Percentiles rank a stretch among this genome's conserved stretches.
phyloP scores from a whole-genome alignment of 2,329 filamentous ascomycete species.

The Didymella sp. region DNA sequence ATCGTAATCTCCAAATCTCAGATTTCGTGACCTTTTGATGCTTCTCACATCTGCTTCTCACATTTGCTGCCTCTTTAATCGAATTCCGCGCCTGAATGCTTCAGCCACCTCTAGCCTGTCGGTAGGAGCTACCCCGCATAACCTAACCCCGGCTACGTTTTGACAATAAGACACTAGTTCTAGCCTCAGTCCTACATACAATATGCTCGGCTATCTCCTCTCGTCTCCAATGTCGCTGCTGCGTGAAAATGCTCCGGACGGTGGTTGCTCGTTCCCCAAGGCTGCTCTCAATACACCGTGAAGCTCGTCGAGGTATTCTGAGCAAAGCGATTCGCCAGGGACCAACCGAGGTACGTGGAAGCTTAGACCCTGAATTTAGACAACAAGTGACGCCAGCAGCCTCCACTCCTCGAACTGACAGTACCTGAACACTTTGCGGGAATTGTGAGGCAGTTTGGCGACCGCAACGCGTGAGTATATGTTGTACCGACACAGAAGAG shows the following conservation, averaged over 20 bases:
- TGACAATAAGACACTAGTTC: conserved; percentile 8
- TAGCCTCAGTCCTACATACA: conserved; percentile 8
- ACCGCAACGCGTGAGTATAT: conserved; percentile 63
- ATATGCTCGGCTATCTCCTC: conserved; percentile 13
- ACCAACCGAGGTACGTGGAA: conserved; percentile 40
- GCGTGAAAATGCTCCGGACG: conserved; percentile 39
- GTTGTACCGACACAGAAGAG: no score
- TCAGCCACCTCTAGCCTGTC: conserved; percentile 2
- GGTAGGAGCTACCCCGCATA: conserved; percentile 28
- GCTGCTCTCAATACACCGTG: neutral
- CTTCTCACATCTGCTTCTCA: neutral
- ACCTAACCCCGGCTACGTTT: conserved; percentile 19
- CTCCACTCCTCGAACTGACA: conserved; percentile 70
- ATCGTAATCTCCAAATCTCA: neutral
- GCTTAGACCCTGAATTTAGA: conserved; percentile 4
- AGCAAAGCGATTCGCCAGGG: conserved; percentile 44
- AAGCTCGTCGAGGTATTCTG: conserved; percentile 35
- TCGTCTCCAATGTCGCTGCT: conserved; percentile 22
- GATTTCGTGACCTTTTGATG: neutral
- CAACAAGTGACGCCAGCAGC: conserved; percentile 54
- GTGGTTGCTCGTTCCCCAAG: conserved; percentile 30
- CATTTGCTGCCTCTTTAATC: conserved; percentile 8
- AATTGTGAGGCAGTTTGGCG: conserved; percentile 69
- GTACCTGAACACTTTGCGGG: conserved; percentile 75
- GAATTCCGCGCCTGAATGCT: neutral